These are phyloP conservation scores for Mimosa bimucronata DNA, from an alignment of 306 rosid species.

Conservation along the genomic window DNA sequence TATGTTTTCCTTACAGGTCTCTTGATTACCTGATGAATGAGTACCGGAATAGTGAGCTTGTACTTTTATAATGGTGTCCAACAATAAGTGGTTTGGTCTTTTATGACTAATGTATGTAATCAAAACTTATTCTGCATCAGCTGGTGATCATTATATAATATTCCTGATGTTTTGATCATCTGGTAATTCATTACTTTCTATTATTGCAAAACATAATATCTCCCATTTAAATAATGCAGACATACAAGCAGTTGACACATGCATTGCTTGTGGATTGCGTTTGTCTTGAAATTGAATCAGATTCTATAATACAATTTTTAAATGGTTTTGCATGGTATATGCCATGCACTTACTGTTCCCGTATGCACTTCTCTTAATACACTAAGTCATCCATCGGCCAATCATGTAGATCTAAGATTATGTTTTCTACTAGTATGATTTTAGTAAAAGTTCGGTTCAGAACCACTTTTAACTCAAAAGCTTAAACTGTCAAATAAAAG, in stretches of 20 bases:
- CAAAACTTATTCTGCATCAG: slow-evolving; percentile 45
- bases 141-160: slow-evolving; percentile 44
- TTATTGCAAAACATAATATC: slow-evolving; percentile 31
- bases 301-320: slow-evolving; percentile 29
- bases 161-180: slow-evolving; percentile 38
- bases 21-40: slow-evolving; percentile 31
- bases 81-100: slow-evolving; percentile 34
- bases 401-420: slow-evolving; percentile 25
- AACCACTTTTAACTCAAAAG: neutral
- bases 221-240: slow-evolving; percentile 40
- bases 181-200: slow-evolving; percentile 25
- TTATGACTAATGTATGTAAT: slow-evolving; percentile 22
- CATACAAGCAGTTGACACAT: slow-evolving; percentile 43
- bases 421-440: slow-evolving; percentile 17
- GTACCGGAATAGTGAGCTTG: slow-evolving; percentile 34
- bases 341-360: slow-evolving; percentile 43
- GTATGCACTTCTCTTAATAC: slow-evolving; percentile 26
- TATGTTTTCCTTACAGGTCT: slow-evolving; percentile 31
- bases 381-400: slow-evolving; percentile 17
- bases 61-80: slow-evolving; percentile 22
- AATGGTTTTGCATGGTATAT: slow-evolving; percentile 45
- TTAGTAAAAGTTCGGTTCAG: slow-evolving; percentile 4
- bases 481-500: neutral
- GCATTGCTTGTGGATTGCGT: slow-evolving; percentile 38
- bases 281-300: slow-evolving; percentile 41